Evolutionary conservation across 352 stramenopile species (phyloP).

Genomic region (Phytophthora brassicae): DNA sequence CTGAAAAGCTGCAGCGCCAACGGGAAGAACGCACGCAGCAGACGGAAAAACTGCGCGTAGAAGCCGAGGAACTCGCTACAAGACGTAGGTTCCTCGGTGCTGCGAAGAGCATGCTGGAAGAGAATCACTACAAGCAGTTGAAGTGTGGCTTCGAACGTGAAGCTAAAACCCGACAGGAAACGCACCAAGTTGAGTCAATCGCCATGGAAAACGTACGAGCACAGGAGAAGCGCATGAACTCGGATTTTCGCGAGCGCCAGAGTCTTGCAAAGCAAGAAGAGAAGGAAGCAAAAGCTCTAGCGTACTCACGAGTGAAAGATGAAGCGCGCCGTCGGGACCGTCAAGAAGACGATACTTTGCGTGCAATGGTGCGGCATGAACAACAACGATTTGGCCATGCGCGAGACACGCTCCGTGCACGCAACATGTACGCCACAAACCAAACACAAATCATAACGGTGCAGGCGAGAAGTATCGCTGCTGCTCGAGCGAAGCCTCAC

Average conservation of each 20-base stretch:
- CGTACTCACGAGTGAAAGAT: constrained; percentile 37
- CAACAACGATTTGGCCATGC: constrained; percentile 55
- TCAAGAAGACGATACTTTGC: constrained; percentile 65
- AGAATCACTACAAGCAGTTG: constrained; percentile 79
- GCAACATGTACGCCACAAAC: constrained; percentile 67
- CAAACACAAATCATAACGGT: constrained; percentile 41
- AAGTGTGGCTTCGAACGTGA: constrained; percentile 68
- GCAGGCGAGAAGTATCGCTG: constrained; percentile 31
- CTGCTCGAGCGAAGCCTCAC: constrained; percentile 13
- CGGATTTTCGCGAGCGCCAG: constrained; percentile 37
- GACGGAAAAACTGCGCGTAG: constrained; percentile 47
- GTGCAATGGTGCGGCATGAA: constrained; percentile 64
- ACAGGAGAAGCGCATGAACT: constrained; percentile 43
- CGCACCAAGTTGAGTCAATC: constrained; percentile 41
- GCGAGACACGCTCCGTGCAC: constrained; percentile 54
- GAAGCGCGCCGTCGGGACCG: constrained; percentile 40
- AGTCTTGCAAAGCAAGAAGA: constrained; percentile 20
- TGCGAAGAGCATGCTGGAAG: constrained; percentile 82
- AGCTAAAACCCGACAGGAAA: constrained; percentile 49
- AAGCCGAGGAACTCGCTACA: constrained; percentile 71
- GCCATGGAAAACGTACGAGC: constrained; percentile 50
- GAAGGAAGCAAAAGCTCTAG: constrained; percentile 18
- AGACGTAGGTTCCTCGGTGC: constrained; percentile 84
- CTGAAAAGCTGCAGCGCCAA: constrained; percentile 69
- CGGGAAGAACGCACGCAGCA: constrained; percentile 51